A percentile compares a stretch with the other conserved stretches of the same genome.
Conservation (phyloP, 495 filamentous ascomycete genomes). For the Neurospora terricola region DNA sequence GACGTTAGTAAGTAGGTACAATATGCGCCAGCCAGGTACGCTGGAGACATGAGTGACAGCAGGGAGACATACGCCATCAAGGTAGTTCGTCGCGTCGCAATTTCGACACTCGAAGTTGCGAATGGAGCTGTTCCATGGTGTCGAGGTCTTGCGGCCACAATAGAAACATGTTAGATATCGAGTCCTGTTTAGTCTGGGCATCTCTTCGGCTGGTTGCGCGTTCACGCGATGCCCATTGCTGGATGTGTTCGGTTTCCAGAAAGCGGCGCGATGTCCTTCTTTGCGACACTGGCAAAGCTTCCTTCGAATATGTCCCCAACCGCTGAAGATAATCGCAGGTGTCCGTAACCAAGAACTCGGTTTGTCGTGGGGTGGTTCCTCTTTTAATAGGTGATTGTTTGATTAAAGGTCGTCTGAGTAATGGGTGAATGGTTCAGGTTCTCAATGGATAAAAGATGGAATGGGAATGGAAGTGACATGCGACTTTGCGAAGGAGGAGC, state of each 20-base stretch:
- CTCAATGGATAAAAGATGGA: background rate
- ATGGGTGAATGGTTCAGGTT: background rate
- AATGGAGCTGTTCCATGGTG: conserved; percentile 39
- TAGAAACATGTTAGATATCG: conserved; percentile 60
- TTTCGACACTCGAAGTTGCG: conserved; percentile 57
- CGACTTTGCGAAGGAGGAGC: background rate
- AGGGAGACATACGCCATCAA: conserved; percentile 50
- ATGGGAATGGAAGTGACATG: background rate
- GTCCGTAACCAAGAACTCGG: background rate
- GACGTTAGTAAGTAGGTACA: background rate
- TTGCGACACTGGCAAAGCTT: background rate
- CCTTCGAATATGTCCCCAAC: background rate
- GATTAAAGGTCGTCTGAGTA: background rate
- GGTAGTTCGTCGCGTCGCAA: conserved; percentile 74
- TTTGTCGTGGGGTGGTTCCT: background rate
- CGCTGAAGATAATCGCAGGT: background rate
- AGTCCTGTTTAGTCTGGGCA: conserved; percentile 19
- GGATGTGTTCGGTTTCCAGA: background rate
- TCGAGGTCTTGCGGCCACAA: conserved; percentile 54
- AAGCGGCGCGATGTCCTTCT: background rate
- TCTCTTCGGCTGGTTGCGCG: conserved; percentile 6
- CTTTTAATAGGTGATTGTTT: background rate
- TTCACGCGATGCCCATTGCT: conserved; percentile 4
- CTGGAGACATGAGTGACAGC: background rate
- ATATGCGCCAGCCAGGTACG: background rate